Base-by-base conservation (phyloP, 2,329 filamentous ascomycete species). In the Neoscytalidium dimidiatum region DNA sequence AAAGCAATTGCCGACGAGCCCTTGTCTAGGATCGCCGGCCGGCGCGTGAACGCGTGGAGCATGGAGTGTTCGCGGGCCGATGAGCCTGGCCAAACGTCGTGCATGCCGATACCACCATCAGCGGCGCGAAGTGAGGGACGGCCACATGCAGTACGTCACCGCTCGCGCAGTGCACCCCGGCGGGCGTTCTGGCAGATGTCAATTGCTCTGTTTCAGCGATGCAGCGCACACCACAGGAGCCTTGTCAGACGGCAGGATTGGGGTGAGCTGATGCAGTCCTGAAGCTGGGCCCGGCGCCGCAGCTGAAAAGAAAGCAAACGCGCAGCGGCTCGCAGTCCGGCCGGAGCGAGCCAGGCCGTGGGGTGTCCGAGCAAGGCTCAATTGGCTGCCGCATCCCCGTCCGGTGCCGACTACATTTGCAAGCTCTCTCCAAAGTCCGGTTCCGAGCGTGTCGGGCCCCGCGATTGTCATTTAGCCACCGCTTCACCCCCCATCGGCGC, bases 191-290 rank as follows among this genome's bases (percentile, higher is more conserved):
- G 17, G n/a, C 19, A 31, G 49, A 29, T 23, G 28, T 48, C 38
- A 33, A 35, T 60, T 46, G 56, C 56, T 60, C 41, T 38, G 56
- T 60, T 48, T 60, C 56, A 60, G 26, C n/a, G 35, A 23, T 46
- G 38, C 28, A 46, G 21, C 28, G 17, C n/a, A 28, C 56, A 17
- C 41, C 38, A 43, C 9, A n/a, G 53, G 23, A 26, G 49, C 49
- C 29, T 52, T 52, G 49, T 52, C 49, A 11, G 48, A 51, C 48
- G 28, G 56, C 56, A 60, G 56, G 41, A 46, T 60, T 29, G n/a
- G 56, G 19, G 38, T 60, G 23, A 46, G 41, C 56, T 35, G 56
- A 60, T 44, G 56, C 5, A 19, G n/a, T 14, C 2, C 17, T 29
- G 56, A 17, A 26, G 35, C 53, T 28, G n/a, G 29, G 49, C 7